Percentiles rank a stretch among this genome's conserved stretches.
These are phyloP conservation scores for Lactarius trivialis DNA, from an alignment of 768 basidiomycete species.

Conservation along the genomic window DNA sequence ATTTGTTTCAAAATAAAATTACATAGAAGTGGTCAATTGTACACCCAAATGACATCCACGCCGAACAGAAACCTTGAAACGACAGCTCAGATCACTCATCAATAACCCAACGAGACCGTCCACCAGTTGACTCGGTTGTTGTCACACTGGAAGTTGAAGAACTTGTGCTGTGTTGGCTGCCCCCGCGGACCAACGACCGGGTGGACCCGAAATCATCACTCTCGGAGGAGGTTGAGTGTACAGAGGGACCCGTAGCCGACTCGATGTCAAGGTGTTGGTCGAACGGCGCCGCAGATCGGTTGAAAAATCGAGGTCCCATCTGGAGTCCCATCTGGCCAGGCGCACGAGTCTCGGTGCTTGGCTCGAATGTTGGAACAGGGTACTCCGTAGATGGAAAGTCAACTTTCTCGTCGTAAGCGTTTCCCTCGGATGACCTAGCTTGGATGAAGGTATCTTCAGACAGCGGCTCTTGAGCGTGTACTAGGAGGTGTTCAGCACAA, in stretches of 20 bases:
- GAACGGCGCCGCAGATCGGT: slow-evolving; percentile 30
- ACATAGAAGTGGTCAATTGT: background rate
- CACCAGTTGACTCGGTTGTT: slow-evolving; percentile 8
- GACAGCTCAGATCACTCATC: slow-evolving; percentile 39
- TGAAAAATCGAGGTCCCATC: slow-evolving; percentile 46
- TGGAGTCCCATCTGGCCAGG: slow-evolving; percentile 36
- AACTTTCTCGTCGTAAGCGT: slow-evolving; percentile 43
- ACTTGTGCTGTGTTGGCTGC: slow-evolving; percentile 39
- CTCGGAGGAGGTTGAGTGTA: background rate
- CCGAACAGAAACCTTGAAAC: background rate
- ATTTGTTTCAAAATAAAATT: background rate
- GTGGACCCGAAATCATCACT: background rate
- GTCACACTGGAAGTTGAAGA: slow-evolving; percentile 30
- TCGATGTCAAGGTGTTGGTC: slow-evolving; percentile 9
- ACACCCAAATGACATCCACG: background rate
- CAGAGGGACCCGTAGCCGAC: background rate
- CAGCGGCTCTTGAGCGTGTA: slow-evolving; percentile 48
- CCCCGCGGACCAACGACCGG: slow-evolving; percentile 29
- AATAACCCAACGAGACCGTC: slow-evolving; percentile 47
- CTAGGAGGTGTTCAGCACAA: slow-evolving; percentile 30
- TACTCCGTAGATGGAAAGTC: slow-evolving; percentile 51
- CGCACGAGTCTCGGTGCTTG: slow-evolving; percentile 32
- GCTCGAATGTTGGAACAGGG: slow-evolving; percentile 44
- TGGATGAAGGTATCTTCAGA: slow-evolving; percentile 38
- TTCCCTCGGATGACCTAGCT: slow-evolving; percentile 26